A percentile compares a stretch with the other conserved stretches of the same genome.
These are phyloP conservation scores for Ceratorhiza oryzae-sativae DNA, from an alignment of 1,284 basidiomycete species.

Conservation along the genomic window DNA sequence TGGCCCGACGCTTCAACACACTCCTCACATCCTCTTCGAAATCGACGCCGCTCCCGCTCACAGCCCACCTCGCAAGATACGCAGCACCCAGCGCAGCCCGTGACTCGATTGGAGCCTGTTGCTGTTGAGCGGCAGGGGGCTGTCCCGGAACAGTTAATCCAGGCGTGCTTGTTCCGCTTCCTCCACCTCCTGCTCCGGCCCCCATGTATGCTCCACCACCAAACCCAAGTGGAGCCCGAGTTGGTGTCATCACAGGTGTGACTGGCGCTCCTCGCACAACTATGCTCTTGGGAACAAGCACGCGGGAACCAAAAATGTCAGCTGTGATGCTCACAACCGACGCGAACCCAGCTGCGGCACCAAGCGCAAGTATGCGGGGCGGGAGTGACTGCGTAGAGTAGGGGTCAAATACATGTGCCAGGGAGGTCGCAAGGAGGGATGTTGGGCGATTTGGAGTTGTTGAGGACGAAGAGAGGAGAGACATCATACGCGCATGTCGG, in stretches of 20 bases:
- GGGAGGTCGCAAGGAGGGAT: conserved; percentile 46
- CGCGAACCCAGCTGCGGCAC: conserved; percentile 82
- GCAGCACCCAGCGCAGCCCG: conserved; percentile 74
- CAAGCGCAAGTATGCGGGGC: conserved; percentile 66
- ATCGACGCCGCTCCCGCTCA: conserved; percentile 63
- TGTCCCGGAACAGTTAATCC: conserved; percentile 30
- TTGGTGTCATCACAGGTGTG: conserved; percentile 34
- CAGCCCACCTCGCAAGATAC: conserved; percentile 77
- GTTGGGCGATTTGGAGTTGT: conserved; percentile 46
- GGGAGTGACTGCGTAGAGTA: conserved; percentile 72
- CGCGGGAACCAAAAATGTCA: conserved; percentile 78
- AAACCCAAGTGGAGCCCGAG: conserved; percentile 26
- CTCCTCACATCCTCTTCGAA: conserved; percentile 80
- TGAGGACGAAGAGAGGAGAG: conserved; percentile 52
- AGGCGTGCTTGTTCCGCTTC: conserved; percentile 26
- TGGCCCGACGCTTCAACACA: conserved; percentile 64
- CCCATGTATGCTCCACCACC: conserved; percentile 8
- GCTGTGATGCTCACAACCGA: conserved; percentile 78
- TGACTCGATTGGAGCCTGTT: conserved; percentile 51
- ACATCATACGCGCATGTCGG: conserved; percentile 70
- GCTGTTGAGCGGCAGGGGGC: conserved; percentile 1
- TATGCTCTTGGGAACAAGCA: conserved; percentile 73
- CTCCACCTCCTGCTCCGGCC: conserved; percentile 5
- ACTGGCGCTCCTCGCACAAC: conserved; percentile 43
- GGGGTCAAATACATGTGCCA: conserved; percentile 72